phyloP scores from a whole-genome alignment of 306 rosid species.

The Citrullus mucosospermus region DNA sequence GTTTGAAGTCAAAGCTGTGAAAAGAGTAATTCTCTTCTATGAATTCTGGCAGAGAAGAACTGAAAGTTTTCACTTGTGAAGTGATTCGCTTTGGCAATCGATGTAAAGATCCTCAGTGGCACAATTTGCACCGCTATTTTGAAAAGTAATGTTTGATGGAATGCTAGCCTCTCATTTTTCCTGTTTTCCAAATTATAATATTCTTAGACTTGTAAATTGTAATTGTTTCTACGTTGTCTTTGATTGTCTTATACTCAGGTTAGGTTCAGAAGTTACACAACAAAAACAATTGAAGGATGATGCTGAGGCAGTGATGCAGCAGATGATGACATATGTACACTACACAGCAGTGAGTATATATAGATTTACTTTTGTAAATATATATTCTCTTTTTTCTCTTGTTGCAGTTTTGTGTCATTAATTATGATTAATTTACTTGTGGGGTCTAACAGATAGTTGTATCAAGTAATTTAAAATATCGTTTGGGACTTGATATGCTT shows the following conservation, averaged over 20 bases:
- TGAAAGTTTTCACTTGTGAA: conserved; percentile 81
- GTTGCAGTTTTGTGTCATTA: background rate
- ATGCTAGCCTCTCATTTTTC: conserved; percentile 12
- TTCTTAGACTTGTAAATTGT: conserved; percentile 5
- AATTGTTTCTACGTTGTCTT: conserved; percentile 15
- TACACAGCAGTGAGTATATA: conserved; percentile 78
- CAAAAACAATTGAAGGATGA: conserved; percentile 79
- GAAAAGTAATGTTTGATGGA: conserved; percentile 49
- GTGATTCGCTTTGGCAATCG: conserved; percentile 99
- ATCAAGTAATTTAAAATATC: background rate
- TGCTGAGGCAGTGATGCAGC: conserved; percentile 75
- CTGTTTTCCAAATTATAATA: conserved; percentile 9
- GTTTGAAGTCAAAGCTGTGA: background rate
- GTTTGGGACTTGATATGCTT: background rate
- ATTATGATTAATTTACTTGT: background rate
- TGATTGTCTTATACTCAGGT: conserved; percentile 32
- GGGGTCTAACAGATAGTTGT: background rate
- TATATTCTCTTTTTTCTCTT: background rate
- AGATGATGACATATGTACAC: conserved; percentile 70
- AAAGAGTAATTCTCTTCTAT: conserved; percentile 18
- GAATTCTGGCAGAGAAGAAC: conserved; percentile 76
- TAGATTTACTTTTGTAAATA: conserved; percentile 3
- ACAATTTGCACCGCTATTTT: conserved; percentile 83
- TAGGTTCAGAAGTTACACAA: conserved; percentile 67
- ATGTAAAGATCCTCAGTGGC: conserved; percentile 99